Evolutionary conservation across 2,329 filamentous ascomycete genomes (phyloP).

Genomic region (Stromatinia cepivora): DNA sequence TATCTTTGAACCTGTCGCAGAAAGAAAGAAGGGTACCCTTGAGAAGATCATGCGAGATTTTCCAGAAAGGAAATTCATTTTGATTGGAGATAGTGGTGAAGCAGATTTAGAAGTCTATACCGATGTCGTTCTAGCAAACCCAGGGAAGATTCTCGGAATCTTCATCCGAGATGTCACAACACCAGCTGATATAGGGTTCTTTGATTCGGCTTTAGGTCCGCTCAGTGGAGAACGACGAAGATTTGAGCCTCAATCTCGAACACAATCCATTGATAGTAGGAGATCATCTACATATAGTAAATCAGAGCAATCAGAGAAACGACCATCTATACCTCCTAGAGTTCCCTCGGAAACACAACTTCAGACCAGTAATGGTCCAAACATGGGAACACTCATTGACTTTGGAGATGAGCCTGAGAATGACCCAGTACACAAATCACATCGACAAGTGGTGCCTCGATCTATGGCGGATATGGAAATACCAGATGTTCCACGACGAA

Average conservation of each 20-base stretch:
- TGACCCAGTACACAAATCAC: constrained; percentile 42
- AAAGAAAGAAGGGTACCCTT: constrained; percentile 86
- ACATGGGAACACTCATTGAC: constrained; percentile 61
- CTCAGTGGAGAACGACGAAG: constrained; percentile 34
- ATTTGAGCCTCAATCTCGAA: constrained; percentile 26
- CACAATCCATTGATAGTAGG: constrained; percentile 30
- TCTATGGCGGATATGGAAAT: constrained; percentile 36
- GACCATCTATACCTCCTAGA: constrained; percentile 37
- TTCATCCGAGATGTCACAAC: constrained; percentile 97
- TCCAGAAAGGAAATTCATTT: constrained; percentile 81
- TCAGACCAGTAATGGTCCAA: constrained; percentile 42
- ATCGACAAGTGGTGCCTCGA: constrained; percentile 34
- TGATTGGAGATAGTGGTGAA: constrained; percentile 94
- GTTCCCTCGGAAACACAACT: constrained; percentile 31
- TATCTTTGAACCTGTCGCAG: constrained; percentile 95
- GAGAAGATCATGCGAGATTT: constrained; percentile 88
- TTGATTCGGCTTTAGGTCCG: constrained; percentile 54
- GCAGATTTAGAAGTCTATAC: constrained; percentile 97
- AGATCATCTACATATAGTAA: constrained; percentile 24
- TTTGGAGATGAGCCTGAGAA: constrained; percentile 55
- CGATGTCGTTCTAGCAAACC: constrained; percentile 82
- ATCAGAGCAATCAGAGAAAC: constrained; percentile 29
- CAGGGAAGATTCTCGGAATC: constrained; percentile 75
- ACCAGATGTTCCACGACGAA: constrained; percentile 39
- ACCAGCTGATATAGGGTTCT: constrained; percentile 70